phyloP scores from a whole-genome alignment of 768 basidiomycete genomes.

The Rhizopogon vinicolor region DNA sequence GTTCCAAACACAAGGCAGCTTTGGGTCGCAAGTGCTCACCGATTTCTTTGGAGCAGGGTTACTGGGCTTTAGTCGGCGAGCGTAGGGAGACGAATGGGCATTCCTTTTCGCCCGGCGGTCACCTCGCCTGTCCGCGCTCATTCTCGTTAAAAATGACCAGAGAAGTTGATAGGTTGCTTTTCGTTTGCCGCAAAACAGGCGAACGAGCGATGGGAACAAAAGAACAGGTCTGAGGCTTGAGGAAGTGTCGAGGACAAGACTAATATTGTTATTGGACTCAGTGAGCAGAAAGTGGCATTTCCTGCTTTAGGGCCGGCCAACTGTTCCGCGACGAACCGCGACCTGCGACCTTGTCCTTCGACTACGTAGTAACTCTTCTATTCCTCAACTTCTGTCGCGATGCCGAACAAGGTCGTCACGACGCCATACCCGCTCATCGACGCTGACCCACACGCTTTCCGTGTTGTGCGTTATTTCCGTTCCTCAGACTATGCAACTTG shows the following conservation, averaged over 20 bases:
- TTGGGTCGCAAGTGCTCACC: slow-evolving; percentile 24
- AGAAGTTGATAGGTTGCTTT: background rate
- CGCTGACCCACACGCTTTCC: slow-evolving; percentile 81
- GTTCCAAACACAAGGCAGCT: background rate
- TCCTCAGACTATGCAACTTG: slow-evolving; percentile 83
- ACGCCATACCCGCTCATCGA: slow-evolving; percentile 91
- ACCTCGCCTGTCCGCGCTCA: slow-evolving; percentile 54
- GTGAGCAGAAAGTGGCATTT: slow-evolving; percentile 12
- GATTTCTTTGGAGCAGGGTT: slow-evolving; percentile 40
- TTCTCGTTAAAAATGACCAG: slow-evolving; percentile 22
- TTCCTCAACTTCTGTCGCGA: slow-evolving; percentile 9
- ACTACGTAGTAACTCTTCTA: background rate
- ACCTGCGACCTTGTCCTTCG: background rate
- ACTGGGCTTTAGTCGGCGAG: slow-evolving; percentile 30
- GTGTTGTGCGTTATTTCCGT: slow-evolving; percentile 88
- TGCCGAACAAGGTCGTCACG: slow-evolving; percentile 44
- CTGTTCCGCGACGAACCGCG: slow-evolving; percentile 7
- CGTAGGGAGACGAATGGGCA: slow-evolving; percentile 51
- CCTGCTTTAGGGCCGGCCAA: slow-evolving; percentile 27
- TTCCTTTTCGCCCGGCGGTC: slow-evolving; percentile 35
- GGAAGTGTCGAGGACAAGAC: slow-evolving; percentile 15
- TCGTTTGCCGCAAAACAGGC: slow-evolving; percentile 7
- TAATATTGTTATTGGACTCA: slow-evolving; percentile 1
- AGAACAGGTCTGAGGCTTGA: background rate
- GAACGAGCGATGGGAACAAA: background rate